These are phyloP conservation scores for Neonectria magnoliae DNA, from an alignment of 2,329 filamentous ascomycete genomes.

Conservation along the genomic window DNA sequence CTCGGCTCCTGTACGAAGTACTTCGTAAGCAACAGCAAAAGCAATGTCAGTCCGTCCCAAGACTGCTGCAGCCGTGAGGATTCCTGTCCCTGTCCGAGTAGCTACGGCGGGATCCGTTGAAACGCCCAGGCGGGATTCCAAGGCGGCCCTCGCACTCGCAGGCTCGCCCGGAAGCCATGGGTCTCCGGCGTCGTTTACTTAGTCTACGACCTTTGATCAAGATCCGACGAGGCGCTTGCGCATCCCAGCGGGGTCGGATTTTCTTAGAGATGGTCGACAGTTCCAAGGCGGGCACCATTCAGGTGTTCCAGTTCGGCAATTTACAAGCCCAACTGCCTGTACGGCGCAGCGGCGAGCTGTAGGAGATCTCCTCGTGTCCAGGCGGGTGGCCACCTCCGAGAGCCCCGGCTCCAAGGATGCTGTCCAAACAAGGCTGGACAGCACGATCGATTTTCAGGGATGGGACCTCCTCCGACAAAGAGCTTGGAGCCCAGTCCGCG, in stretches of 20 bases:
- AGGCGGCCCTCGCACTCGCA: not conserved
- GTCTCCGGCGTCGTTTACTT: conserved; percentile 33
- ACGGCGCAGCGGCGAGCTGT: conserved; percentile 30
- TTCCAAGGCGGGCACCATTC: conserved; percentile 43
- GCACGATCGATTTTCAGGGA: conserved; percentile 27
- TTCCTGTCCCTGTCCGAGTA: conserved; percentile 32
- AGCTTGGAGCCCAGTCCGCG: conserved; percentile 29
- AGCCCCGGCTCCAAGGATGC: conserved; percentile 22
- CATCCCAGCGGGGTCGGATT: conserved; percentile 34
- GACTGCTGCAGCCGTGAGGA: conserved; percentile 15
- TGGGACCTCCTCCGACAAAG: conserved; percentile 27
- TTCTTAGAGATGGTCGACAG: conserved; percentile 25
- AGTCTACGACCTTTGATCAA: conserved; percentile 38
- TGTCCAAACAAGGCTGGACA: conserved; percentile 29
- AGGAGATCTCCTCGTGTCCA: conserved; percentile 40
- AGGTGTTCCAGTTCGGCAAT: conserved; percentile 37
- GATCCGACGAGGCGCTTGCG: conserved; percentile 42
- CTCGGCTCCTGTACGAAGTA: conserved; percentile 11
- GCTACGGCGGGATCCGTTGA: conserved; percentile 31
- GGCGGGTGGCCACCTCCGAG: conserved; percentile 31
- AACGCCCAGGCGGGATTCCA: conserved; percentile 30
- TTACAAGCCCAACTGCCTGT: conserved; percentile 25
- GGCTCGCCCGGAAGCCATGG: conserved; percentile 27
- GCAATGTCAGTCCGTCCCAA: conserved; percentile 10
- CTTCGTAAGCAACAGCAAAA: conserved; percentile 11